phyloP scores from a whole-genome alignment of 208 protist genomes.

The Trypanosoma grayi region DNA sequence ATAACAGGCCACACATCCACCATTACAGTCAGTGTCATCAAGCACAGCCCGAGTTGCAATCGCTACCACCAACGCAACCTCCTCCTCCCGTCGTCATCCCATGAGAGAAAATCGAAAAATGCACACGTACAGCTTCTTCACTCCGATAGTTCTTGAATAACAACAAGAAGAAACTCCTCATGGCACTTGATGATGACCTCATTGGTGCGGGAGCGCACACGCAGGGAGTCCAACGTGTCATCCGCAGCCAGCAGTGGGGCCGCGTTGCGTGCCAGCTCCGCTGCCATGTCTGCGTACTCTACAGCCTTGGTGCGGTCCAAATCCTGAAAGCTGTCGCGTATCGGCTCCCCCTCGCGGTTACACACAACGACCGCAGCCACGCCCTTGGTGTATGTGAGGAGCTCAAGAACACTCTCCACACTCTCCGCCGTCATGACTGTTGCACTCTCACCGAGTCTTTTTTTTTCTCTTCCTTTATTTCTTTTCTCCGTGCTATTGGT shows the following conservation, averaged over 20 bases:
- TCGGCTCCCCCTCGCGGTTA: slow-evolving; percentile 59
- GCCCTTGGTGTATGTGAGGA: slow-evolving; percentile 85
- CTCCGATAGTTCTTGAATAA: slow-evolving; percentile 75
- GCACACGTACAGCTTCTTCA: slow-evolving; percentile 15
- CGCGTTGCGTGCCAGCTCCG: slow-evolving; percentile 39
- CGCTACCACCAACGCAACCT: too few relatives aligned
- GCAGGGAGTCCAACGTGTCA: slow-evolving; percentile 58
- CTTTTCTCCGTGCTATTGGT: background rate
- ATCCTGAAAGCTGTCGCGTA: slow-evolving; percentile 82
- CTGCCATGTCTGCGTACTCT: slow-evolving; percentile 53
- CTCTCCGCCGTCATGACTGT: slow-evolving; percentile 40
- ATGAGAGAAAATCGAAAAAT: background rate
- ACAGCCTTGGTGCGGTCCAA: slow-evolving; percentile 67
- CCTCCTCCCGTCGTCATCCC: too few relatives aligned
- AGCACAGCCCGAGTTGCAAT: too few relatives aligned
- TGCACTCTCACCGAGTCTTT: too few relatives aligned
- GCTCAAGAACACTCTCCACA: slow-evolving; percentile 77
- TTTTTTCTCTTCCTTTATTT: slow-evolving; percentile 1
- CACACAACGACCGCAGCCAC: slow-evolving; percentile 81
- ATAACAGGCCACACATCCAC: too few relatives aligned
- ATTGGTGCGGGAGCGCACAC: slow-evolving; percentile 61
- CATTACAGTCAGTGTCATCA: too few relatives aligned
- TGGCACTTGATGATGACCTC: slow-evolving; percentile 80
- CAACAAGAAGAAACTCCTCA: slow-evolving; percentile 70
- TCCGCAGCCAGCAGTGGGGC: slow-evolving; percentile 32